A percentile compares a stretch with the other conserved stretches of the same genome.
phyloP scores from a whole-genome alignment of 2,329 filamentous ascomycete species.

The Sclerotinia spermophila region DNA sequence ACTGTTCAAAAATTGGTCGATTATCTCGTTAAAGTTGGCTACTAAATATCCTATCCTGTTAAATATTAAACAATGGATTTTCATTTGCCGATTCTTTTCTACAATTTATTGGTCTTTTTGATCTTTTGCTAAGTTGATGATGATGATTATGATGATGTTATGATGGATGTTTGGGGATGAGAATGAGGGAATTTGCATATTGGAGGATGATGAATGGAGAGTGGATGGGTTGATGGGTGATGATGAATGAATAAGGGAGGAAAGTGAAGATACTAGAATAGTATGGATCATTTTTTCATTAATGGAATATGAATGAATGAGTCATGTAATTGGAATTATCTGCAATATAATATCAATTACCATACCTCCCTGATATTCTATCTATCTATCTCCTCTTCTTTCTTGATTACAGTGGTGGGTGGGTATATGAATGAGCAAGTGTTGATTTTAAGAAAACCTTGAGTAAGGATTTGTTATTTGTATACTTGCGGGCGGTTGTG shows the following conservation, averaged over 20 bases:
- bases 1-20: constrained; percentile 81
- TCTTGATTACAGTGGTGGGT: background rate
- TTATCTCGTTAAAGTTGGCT: constrained; percentile 69
- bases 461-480: too few species aligned
- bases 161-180: background rate
- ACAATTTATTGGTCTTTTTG: background rate
- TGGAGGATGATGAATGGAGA: background rate
- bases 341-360: background rate
- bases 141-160: background rate
- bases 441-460: too few species aligned
- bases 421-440: background rate
- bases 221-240: background rate
- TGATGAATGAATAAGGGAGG: background rate
- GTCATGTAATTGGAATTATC: background rate
- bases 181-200: background rate
- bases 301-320: background rate
- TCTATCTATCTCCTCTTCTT: background rate
- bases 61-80: constrained; percentile 26
- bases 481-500: too few species aligned
- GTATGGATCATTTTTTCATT: constrained; percentile 5
- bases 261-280: constrained; percentile 10
- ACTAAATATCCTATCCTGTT: constrained; percentile 48
- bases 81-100: background rate
- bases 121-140: background rate
- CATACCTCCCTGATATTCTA: background rate